Percentiles rank a stretch among this genome's conserved stretches.
These are phyloP conservation scores for Scedosporium aurantiacum DNA, from an alignment of 2,329 filamentous ascomycete genomes.

Conservation along the genomic window DNA sequence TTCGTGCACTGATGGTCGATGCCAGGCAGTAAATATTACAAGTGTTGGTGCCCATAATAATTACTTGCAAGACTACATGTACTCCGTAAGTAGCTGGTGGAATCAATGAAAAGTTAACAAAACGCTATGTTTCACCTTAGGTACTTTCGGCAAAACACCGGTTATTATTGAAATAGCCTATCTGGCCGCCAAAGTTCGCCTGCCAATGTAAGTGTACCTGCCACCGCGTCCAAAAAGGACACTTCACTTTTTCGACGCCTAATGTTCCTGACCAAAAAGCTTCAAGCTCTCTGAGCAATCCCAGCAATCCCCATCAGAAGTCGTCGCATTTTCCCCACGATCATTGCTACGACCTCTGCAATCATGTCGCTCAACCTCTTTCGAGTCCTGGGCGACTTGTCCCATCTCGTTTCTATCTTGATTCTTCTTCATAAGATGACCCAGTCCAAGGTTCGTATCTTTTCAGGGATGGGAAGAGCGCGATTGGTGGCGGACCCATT, in stretches of 20 bases:
- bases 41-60: no score
- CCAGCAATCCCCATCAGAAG: not conserved
- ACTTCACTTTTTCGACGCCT: not conserved
- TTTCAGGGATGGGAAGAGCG: not conserved
- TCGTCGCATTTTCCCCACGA: not conserved
- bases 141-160: not conserved
- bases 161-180: not conserved
- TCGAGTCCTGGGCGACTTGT: slow-evolving; percentile 64
- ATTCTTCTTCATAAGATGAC: slow-evolving; percentile 97
- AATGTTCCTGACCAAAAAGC: not conserved
- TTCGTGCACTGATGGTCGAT: no score
- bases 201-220: not conserved
- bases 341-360: slow-evolving; percentile 7
- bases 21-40: no score
- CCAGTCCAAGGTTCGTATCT: slow-evolving; percentile 64
- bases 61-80: no score
- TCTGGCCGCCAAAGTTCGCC: not conserved
- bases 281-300: not conserved
- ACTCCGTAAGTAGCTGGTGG: no score
- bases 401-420: slow-evolving; percentile 86
- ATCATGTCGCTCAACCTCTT: slow-evolving; percentile 46
- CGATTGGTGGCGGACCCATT: not conserved
- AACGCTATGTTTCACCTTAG: no score
- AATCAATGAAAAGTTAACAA: no score
- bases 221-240: slow-evolving; percentile 1